Percentiles rank a stretch among this genome's conserved stretches.
Conservation (phyloP, 179 eudicot genomes). For the Sideroxylon spinosum region DNA sequence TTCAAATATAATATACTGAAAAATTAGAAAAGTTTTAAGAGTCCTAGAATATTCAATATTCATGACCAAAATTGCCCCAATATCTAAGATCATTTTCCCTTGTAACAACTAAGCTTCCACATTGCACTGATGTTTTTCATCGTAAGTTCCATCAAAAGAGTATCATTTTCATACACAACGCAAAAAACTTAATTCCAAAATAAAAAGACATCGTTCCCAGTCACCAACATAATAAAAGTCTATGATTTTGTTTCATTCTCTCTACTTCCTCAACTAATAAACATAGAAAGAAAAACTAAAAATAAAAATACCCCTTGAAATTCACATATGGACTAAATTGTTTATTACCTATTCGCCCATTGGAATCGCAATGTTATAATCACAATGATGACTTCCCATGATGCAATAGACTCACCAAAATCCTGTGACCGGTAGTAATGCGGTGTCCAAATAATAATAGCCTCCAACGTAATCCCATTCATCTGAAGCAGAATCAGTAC, state of each 20-base stretch:
- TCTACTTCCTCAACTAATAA: not conserved
- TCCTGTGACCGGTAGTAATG: constrained; percentile 52
- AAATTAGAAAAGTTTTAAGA: not conserved
- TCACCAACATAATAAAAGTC: not conserved
- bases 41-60: not conserved
- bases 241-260: not conserved
- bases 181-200: constrained; percentile 3
- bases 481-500: constrained; percentile 84
- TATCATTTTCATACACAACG: not conserved
- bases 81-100: not conserved
- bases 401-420: constrained; percentile 91
- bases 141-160: not conserved
- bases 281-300: not conserved
- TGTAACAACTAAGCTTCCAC: not conserved
- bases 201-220: not conserved
- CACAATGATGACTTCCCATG: constrained; percentile 65
- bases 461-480: constrained; percentile 51
- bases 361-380: constrained; percentile 73
- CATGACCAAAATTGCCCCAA: not conserved
- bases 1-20: not conserved
- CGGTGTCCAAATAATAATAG: constrained; percentile 59
- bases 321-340: not conserved
- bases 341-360: constrained; percentile 82
- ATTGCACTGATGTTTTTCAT: not conserved
- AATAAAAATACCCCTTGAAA: not conserved